Evolutionary conservation across 148 eudicot genomes (phyloP), one percentile per base, ranked within the genome.

Genomic region (Simmondsia chinensis): DNA sequence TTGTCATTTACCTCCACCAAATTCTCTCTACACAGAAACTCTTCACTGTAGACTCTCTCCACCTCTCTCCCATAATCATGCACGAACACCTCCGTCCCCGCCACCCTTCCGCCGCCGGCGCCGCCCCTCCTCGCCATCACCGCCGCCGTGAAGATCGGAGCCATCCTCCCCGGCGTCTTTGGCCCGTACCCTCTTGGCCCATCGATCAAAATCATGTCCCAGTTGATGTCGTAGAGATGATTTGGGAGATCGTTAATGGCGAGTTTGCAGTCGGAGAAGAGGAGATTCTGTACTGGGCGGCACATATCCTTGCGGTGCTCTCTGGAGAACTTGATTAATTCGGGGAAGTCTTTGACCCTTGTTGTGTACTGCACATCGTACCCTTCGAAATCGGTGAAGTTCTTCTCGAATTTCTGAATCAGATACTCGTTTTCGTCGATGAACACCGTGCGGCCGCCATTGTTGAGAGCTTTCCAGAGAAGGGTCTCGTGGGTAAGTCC

Each of bases 401-500:
- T 54, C 28, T 55, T 60, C 17, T 84, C 97, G 42, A 57, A 43
- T 13, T 57, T 64, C 0, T 66, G 14, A 9, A 84, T 64, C 0
- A 46, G 5, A 51, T 68, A 81, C n/a, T 80, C 44, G 61, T 42
- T 75, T 16, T 89, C 97, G 65, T 71, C 93, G 35, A 84, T 50
- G 41, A 84, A 84, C 0, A 79, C 83, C 0, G 95, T 89, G 4
- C 82, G 71, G 7, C 95, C 93, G 22, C 38, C 34, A 46, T 20
- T 45, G 70, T 89, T 84, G 13, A 89, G 75, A 0, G 84, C 42
- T 1, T 45, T 42, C 95, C 95, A 89, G 22, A 89, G 80, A 24
- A 85, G 82, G 41, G 95, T 71, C 20, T 89, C 97, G 47, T 79
- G 82, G 22, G 82, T 78, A 20, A 89, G 61, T n/a, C 97, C 97